Percentiles rank a stretch among this genome's conserved stretches.
These are phyloP conservation scores for Lactarius vividus DNA, from an alignment of 768 basidiomycete genomes.

Conservation along the genomic window DNA sequence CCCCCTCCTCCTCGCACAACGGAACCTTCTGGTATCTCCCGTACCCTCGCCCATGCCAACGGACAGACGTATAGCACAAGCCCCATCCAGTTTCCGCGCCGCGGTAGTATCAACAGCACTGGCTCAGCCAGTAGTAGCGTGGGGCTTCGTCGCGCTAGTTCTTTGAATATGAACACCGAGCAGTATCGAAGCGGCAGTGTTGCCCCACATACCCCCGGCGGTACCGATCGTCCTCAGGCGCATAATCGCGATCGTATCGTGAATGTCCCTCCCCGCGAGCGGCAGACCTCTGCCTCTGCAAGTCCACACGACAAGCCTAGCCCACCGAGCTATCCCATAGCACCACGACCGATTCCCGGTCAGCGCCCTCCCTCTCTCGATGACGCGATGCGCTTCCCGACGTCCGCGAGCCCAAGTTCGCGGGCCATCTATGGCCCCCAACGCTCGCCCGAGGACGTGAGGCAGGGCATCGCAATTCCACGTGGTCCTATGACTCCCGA, in stretches of 20 bases:
- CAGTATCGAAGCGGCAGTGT: conserved; percentile 15
- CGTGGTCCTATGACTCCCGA: conserved; percentile 20
- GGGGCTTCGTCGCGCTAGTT: conserved; percentile 28
- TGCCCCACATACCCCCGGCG: conserved; percentile 22
- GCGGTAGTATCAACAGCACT: conserved; percentile 22
- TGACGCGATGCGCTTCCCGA: conserved; percentile 23
- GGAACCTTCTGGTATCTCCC: conserved; percentile 24
- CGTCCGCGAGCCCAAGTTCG: conserved; percentile 25
- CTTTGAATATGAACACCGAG: conserved; percentile 19
- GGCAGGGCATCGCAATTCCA: conserved; percentile 27
- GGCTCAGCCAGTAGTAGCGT: conserved; percentile 17
- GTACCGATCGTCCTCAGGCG: conserved; percentile 14
- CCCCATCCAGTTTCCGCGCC: conserved; percentile 41
- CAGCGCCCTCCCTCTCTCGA: conserved; percentile 20
- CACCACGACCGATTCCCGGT: conserved; percentile 21
- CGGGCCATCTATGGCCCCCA: conserved; percentile 17
- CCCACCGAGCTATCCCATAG: conserved; percentile 10
- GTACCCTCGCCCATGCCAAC: conserved; percentile 31
- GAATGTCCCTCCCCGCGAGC: conserved; percentile 14
- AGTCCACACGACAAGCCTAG: conserved; percentile 25
- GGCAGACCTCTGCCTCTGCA: conserved; percentile 24
- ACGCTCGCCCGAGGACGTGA: conserved; percentile 27
- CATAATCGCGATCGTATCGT: conserved; percentile 24
- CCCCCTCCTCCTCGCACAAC: conserved; percentile 1
- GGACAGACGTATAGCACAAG: conserved; percentile 36